A percentile compares a stretch with the other conserved stretches of the same genome.
These are phyloP conservation scores for Rhizopogon sp. DNA, from an alignment of 768 basidiomycete genomes.

Conservation along the genomic window DNA sequence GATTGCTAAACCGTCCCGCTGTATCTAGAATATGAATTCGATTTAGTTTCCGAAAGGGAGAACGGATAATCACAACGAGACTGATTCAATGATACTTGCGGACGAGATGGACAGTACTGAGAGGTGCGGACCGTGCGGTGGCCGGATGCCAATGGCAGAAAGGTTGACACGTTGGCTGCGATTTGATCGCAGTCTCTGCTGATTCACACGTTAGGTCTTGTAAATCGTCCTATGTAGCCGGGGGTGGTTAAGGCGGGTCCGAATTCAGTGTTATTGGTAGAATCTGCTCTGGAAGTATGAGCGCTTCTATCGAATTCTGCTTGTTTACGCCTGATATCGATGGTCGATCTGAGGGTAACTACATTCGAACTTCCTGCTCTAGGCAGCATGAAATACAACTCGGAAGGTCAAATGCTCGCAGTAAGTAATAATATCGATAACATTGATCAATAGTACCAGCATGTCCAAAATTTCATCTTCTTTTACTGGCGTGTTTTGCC, in stretches of 20 bases:
- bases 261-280: background rate
- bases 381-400: too few relatives aligned
- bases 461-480: too few relatives aligned
- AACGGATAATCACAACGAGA: background rate
- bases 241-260: background rate
- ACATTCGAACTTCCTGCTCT: too few relatives aligned
- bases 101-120: too few relatives aligned
- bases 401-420: too few relatives aligned
- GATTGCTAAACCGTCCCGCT: background rate
- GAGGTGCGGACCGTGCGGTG: background rate
- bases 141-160: background rate
- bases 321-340: background rate
- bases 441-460: too few relatives aligned
- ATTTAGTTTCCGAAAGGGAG: background rate
- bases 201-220: background rate
- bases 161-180: slow-evolving; percentile 1
- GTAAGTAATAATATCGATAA: too few relatives aligned
- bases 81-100: background rate
- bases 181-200: background rate
- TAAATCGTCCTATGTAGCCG: background rate
- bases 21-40: background rate
- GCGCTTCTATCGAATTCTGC: background rate
- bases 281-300: background rate
- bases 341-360: too few relatives aligned
- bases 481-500: background rate